Conservation (phyloP, 2,329 filamentous ascomycete species). For the Neonectria punicea region DNA sequence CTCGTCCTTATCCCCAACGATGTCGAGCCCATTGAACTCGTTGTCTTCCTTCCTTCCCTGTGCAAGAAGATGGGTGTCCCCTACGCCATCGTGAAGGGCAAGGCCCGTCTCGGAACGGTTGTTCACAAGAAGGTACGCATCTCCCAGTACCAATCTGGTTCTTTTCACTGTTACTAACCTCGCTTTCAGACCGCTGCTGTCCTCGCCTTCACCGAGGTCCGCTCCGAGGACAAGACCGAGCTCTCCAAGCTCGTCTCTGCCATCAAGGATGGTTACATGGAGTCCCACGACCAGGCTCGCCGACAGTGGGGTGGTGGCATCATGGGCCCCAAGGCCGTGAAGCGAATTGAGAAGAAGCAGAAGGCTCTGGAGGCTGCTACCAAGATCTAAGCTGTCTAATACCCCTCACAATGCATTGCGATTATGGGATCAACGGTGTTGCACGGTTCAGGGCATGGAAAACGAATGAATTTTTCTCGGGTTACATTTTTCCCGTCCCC, state of each 20-base stretch:
- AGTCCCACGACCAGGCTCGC: conserved; percentile 92
- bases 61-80: conserved; percentile 99
- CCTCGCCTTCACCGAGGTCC: conserved; percentile 94
- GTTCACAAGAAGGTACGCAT: conserved; percentile 95
- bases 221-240: conserved; percentile 98
- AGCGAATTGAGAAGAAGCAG: conserved; percentile 82
- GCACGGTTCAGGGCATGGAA: conserved; percentile 55
- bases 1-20: conserved; percentile 99
- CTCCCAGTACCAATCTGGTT: not conserved
- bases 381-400: conserved; percentile 83
- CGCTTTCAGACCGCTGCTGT: conserved; percentile 90
- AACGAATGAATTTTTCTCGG: conserved; percentile 54
- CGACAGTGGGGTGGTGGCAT: conserved; percentile 99
- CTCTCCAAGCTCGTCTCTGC: conserved; percentile 95
- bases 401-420: conserved; percentile 53
- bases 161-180: conserved; percentile 42
- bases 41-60: conserved; percentile 98
- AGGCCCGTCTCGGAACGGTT: conserved; percentile 97
- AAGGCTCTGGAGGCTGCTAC: conserved; percentile 94
- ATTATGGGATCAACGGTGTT: conserved; percentile 53
- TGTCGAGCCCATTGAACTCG: conserved; percentile 99
- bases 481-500: conserved; percentile 45
- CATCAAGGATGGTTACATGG: conserved; percentile 97
- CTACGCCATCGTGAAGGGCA: conserved; percentile 99
- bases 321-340: conserved; percentile 95